These are phyloP conservation scores for Gossypium thurberi DNA, from an alignment of 345 rosid species.

Conservation along the genomic window DNA sequence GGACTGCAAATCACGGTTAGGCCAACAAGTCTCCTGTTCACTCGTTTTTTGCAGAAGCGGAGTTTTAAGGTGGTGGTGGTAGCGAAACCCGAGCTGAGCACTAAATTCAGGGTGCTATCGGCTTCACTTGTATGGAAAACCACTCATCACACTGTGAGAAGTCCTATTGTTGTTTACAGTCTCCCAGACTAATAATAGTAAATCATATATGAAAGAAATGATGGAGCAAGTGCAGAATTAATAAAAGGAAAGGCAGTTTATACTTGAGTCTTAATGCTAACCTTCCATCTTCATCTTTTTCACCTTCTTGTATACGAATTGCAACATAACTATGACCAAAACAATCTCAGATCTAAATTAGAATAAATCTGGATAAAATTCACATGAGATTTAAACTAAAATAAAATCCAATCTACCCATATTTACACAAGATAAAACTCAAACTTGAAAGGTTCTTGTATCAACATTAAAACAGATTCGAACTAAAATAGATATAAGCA, in stretches of 20 bases:
- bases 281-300: too few relatives aligned
- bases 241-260: neutral
- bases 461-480: too few relatives aligned
- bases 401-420: too few relatives aligned
- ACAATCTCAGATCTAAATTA: too few relatives aligned
- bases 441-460: too few relatives aligned
- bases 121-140: slow-evolving; percentile 73
- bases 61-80: slow-evolving; percentile 70
- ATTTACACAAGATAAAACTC: too few relatives aligned
- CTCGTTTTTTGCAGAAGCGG: slow-evolving; percentile 38
- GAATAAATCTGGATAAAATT: too few relatives aligned
- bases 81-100: slow-evolving; percentile 33
- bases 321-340: too few relatives aligned
- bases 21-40: slow-evolving; percentile 53
- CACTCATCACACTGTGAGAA: slow-evolving; percentile 50
- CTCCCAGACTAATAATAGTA: slow-evolving; percentile 7
- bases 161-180: slow-evolving; percentile 57
- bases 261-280: too few relatives aligned
- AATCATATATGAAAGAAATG: neutral
- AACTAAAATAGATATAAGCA: too few relatives aligned
- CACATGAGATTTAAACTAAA: too few relatives aligned
- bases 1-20: slow-evolving; percentile 55
- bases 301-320: too few relatives aligned
- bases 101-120: slow-evolving; percentile 33
- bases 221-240: neutral